Evolutionary conservation across 2,329 filamentous ascomycete species (phyloP).

Genomic region (Pseudogymnoascus sp.): DNA sequence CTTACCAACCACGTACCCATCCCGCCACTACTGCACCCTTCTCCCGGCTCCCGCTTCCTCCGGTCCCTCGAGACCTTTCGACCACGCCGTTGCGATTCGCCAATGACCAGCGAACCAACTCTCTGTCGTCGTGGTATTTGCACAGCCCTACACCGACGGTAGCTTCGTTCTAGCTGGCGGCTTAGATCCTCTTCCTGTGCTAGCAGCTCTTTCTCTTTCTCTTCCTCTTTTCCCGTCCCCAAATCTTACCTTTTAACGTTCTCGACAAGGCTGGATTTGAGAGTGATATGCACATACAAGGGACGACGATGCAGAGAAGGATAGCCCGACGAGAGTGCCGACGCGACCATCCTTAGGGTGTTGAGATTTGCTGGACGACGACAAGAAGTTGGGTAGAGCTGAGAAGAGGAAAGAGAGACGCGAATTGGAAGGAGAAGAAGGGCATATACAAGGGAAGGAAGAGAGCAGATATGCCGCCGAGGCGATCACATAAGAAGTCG

Average conservation of each 20-base stretch:
- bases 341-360: background rate
- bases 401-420: background rate
- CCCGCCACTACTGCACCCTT: background rate
- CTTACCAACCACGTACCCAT: background rate
- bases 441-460: background rate
- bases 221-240: no score
- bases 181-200: no score
- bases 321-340: background rate
- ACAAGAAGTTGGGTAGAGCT: no score
- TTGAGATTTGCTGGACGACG: no score
- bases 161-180: background rate
- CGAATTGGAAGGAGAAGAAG: background rate
- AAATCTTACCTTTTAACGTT: no score
- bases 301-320: background rate
- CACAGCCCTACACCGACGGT: background rate
- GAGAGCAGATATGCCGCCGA: conserved; percentile 45
- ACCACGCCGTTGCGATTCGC: background rate
- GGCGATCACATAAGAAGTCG: conserved; percentile 62
- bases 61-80: background rate
- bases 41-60: background rate
- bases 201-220: background rate
- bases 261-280: no score
- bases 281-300: background rate
- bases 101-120: no score
- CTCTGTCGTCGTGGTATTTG: background rate